Percentiles rank a stretch among this genome's conserved stretches.
Conservation (phyloP, 148 eudicot species). For the Chenopodium quinoa region DNA sequence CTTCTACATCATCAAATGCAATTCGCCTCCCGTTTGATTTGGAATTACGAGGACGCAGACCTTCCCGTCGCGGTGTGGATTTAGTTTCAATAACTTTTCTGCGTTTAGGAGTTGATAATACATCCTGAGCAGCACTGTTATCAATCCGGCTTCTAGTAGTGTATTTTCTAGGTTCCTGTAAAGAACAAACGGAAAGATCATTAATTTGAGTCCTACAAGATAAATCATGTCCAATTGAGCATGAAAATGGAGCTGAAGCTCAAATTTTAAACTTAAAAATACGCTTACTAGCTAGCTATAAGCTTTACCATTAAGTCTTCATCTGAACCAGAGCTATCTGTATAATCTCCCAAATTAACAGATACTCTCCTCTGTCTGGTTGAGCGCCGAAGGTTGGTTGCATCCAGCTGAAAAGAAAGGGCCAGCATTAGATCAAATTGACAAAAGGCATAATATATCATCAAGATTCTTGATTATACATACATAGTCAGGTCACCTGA, state of each 20-base stretch:
- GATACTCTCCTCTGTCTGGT: slow-evolving; percentile 86
- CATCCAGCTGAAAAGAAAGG: slow-evolving; percentile 55
- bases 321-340: slow-evolving; percentile 84
- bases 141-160: slow-evolving; percentile 62
- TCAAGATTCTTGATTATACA: not conserved
- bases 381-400: slow-evolving; percentile 80
- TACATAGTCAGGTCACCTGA: not conserved
- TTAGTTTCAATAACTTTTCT: slow-evolving; percentile 38
- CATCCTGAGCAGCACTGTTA: slow-evolving; percentile 52
- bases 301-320: slow-evolving; percentile 85
- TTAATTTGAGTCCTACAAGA: slow-evolving; percentile 19
- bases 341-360: slow-evolving; percentile 67
- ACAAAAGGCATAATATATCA: slow-evolving; percentile 12
- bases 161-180: slow-evolving; percentile 61
- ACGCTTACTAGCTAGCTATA: slow-evolving; percentile 11
- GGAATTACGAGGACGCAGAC: slow-evolving; percentile 80
- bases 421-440: slow-evolving; percentile 14
- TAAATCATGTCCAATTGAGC: slow-evolving; percentile 13
- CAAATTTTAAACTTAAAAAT: slow-evolving; percentile 6
- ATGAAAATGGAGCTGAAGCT: slow-evolving; percentile 17
- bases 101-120: slow-evolving; percentile 43
- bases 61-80: slow-evolving; percentile 74
- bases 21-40: slow-evolving; percentile 44
- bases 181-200: slow-evolving; percentile 17
- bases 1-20: slow-evolving; percentile 70